Conservation (phyloP, 176 grass and related monocot genomes). For the Triticum urartu region DNA sequence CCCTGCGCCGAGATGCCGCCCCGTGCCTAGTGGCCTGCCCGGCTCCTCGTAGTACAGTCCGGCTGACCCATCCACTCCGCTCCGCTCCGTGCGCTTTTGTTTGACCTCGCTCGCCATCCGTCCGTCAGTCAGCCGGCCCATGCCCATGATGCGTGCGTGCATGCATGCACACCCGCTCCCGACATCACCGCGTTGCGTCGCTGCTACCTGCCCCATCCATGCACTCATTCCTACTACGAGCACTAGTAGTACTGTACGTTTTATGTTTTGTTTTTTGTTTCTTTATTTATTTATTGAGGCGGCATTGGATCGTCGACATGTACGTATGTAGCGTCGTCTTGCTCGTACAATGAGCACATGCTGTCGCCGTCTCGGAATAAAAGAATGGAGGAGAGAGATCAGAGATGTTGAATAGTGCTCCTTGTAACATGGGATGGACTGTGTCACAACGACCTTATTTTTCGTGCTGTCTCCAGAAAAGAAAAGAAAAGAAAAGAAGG, state of each 20-base stretch:
- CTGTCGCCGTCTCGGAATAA: not conserved
- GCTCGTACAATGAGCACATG: not conserved
- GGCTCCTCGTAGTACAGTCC: not conserved
- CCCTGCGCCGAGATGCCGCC: not conserved
- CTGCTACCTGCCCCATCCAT: not conserved
- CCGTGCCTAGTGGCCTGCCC: not conserved
- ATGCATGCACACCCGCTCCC: not conserved
- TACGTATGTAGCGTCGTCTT: not conserved
- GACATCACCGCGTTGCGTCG: not conserved
- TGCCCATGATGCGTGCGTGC: not conserved
- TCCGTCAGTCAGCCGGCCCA: not conserved
- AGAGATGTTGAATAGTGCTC: no score
- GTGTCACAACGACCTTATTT: not conserved
- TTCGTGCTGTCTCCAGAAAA: not conserved
- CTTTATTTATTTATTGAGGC: not conserved
- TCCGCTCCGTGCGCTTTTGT: constrained; percentile 29
- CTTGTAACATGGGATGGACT: not conserved
- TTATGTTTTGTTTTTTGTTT: not conserved
- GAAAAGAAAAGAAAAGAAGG: not conserved
- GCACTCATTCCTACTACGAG: not conserved
- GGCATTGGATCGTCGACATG: not conserved
- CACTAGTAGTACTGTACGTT: no score
- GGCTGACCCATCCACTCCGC: not conserved
- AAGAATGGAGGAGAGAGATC: no score
- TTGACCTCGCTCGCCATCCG: constrained; percentile 17